phyloP scores from a whole-genome alignment of 306 rosid genomes.

The Echinosophora koreensis region DNA sequence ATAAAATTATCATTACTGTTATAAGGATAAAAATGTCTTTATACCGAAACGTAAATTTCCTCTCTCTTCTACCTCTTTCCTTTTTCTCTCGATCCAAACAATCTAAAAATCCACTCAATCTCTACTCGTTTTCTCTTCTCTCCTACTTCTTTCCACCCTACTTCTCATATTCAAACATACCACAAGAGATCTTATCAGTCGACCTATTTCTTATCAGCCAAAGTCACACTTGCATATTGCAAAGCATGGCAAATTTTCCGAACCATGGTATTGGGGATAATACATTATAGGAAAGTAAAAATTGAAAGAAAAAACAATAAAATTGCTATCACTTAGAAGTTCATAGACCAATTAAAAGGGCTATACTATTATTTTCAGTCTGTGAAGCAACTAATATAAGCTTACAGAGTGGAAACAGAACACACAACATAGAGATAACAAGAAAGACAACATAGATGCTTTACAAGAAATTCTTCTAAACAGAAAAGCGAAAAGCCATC shows the following conservation, averaged over 20 bases:
- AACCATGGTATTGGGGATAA: background rate
- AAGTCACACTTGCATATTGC: slow-evolving; percentile 19
- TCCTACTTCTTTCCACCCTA: no score
- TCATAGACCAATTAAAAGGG: slow-evolving; percentile 15
- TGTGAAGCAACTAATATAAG: slow-evolving; percentile 22
- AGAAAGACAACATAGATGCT: slow-evolving; percentile 28
- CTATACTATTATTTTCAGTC: slow-evolving; percentile 17
- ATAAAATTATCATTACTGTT: no score
- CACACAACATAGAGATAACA: slow-evolving; percentile 32
- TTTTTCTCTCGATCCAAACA: no score
- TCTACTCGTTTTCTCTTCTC: no score
- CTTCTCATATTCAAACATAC: no score
- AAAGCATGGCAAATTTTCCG: slow-evolving; percentile 1
- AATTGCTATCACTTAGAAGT: slow-evolving; percentile 18
- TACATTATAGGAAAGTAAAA: slow-evolving; percentile 5
- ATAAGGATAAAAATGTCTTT: no score
- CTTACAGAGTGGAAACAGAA: slow-evolving; percentile 14
- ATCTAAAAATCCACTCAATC: no score
- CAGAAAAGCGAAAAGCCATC: slow-evolving; percentile 45
- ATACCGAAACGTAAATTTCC: no score
- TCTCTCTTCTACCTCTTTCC: no score
- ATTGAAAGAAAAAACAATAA: background rate
- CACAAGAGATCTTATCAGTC: background rate
- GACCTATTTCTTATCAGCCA: slow-evolving; percentile 18
- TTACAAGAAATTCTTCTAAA: slow-evolving; percentile 26